Conservation (phyloP, 805 yeast species). For the Peterozyma xylosa region DNA sequence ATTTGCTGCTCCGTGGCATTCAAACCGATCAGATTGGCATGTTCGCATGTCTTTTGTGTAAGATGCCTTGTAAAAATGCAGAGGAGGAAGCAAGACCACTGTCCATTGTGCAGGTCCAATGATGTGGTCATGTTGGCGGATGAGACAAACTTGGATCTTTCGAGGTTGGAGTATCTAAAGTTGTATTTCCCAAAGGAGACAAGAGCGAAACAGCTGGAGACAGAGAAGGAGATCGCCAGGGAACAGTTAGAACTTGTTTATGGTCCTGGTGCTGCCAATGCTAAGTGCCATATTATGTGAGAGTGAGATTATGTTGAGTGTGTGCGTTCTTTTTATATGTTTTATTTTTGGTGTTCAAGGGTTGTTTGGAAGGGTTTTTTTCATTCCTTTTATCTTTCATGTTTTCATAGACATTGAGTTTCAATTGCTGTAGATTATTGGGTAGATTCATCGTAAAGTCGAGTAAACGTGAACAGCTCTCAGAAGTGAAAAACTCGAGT, state of each 20-base stretch:
- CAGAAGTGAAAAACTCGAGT: too few species aligned
- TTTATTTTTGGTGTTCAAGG: not conserved
- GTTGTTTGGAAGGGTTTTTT: not conserved
- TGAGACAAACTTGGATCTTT: conserved; percentile 48
- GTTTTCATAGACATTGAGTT: too few species aligned
- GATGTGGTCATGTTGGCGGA: conserved; percentile 51
- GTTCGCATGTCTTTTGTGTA: conserved; percentile 67
- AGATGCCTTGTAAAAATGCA: conserved; percentile 66
- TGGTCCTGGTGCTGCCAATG: conserved; percentile 15
- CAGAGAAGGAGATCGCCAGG: conserved; percentile 37
- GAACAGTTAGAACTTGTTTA: conserved; percentile 29
- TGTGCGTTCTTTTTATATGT: not conserved
- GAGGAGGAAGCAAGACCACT: conserved; percentile 45
- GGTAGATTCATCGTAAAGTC: too few species aligned
- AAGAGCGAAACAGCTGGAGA: conserved; percentile 50
- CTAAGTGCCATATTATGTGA: conserved; percentile 19
- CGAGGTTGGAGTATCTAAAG: conserved; percentile 45
- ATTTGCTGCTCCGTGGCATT: conserved; percentile 64
- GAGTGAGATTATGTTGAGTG: not conserved
- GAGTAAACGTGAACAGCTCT: too few species aligned
- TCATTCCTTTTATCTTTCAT: too few species aligned
- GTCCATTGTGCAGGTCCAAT: conserved; percentile 60
- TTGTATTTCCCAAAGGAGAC: conserved; percentile 60
- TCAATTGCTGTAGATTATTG: too few species aligned
- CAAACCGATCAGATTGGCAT: conserved; percentile 58